Evolutionary conservation across 2,329 filamentous ascomycete species (phyloP), one percentile per base, ranked within the genome.

Genomic region (Lachnellula cervina): DNA sequence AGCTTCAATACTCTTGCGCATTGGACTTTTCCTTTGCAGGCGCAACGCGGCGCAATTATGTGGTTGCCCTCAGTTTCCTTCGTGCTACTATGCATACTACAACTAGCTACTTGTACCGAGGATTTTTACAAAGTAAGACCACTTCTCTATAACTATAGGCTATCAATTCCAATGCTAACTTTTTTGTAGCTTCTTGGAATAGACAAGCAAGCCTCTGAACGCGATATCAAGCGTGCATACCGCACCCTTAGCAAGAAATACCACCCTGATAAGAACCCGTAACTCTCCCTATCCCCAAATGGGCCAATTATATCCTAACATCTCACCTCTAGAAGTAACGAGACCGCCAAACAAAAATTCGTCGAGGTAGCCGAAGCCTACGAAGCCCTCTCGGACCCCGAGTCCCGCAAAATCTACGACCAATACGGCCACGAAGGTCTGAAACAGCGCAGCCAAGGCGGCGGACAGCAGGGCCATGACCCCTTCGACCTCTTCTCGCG

Each of bases 251-350:
- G 89, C 77, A 97, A 97, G 74, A 96, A 95, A 72, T 97, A 82
- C 72, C 94, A 99, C 70, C 94, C 94, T 3, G 94, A 99, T 74
- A 99, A 99, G 81, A 97, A 97, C 67, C 91, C 93, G 87, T 94
- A 81, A 67, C 16, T 50, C 54, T 46, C 48, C 49, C 13, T 14
- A 44, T n/a, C 25, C n/a, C 19, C 19, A 23, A 17, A 46, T 40
- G 9, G n/a, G 16, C 16, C n/a, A 28, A 28, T 40, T 56, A 11
- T 55, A 5, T 17, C 56, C 54, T 28, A 49, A 59, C n/a, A 42
- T 16, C 40, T 35, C 45, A 11, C 28, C 46, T 61, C 64, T 64
- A 94, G 90, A 55, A 87, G 86, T 62, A 87, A 97, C 70, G 77
- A 89, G 16, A 78, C 83, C 4, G 93, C 92, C 37, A 85, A 93